Conservation (phyloP, 2,329 filamentous ascomycete species). For the Beauveria rudraprayagi region DNA sequence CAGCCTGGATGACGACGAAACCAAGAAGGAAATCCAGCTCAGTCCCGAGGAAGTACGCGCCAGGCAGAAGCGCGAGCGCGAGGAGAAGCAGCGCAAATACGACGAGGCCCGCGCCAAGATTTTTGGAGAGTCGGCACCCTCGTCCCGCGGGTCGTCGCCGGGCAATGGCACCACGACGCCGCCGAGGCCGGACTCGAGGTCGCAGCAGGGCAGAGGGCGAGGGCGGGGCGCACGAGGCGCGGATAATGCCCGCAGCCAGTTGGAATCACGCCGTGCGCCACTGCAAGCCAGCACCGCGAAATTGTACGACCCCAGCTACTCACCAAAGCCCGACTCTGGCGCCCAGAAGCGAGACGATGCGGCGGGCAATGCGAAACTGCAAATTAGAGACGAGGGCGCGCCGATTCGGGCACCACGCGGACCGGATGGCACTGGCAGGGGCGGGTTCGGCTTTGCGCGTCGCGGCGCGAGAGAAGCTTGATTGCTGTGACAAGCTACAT, state of each 20-base stretch:
- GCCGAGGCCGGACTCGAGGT: slow-evolving; percentile 33
- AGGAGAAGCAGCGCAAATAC: slow-evolving; percentile 86
- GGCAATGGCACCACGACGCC: slow-evolving; percentile 45
- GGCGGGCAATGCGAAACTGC: slow-evolving; percentile 30
- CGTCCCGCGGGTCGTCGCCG: slow-evolving; percentile 53
- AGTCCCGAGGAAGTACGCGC: slow-evolving; percentile 70
- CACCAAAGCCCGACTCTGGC: slow-evolving; percentile 52
- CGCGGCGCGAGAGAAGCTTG: slow-evolving; percentile 50
- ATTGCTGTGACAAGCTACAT: slow-evolving; percentile 18
- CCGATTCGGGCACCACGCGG: slow-evolving; percentile 68
- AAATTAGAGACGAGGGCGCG: slow-evolving; percentile 57
- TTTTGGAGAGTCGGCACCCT: slow-evolving; percentile 57
- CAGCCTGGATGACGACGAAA: slow-evolving; percentile 51
- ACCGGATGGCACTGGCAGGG: slow-evolving; percentile 67
- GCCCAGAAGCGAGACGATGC: slow-evolving; percentile 33
- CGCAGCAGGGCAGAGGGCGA: slow-evolving; percentile 38
- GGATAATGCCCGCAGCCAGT: slow-evolving; percentile 21
- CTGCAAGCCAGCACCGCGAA: slow-evolving; percentile 30
- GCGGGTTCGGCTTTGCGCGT: slow-evolving; percentile 67
- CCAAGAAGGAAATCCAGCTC: slow-evolving; percentile 51
- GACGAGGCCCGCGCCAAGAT: slow-evolving; percentile 83
- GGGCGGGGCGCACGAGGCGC: slow-evolving; percentile 32
- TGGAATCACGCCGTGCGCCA: not conserved
- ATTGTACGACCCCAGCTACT: slow-evolving; percentile 70
- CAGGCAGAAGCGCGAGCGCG: slow-evolving; percentile 69